Percentiles rank a stretch among this genome's conserved stretches.
phyloP scores from a whole-genome alignment of 305 asterid species.

The Rubia occidens region DNA sequence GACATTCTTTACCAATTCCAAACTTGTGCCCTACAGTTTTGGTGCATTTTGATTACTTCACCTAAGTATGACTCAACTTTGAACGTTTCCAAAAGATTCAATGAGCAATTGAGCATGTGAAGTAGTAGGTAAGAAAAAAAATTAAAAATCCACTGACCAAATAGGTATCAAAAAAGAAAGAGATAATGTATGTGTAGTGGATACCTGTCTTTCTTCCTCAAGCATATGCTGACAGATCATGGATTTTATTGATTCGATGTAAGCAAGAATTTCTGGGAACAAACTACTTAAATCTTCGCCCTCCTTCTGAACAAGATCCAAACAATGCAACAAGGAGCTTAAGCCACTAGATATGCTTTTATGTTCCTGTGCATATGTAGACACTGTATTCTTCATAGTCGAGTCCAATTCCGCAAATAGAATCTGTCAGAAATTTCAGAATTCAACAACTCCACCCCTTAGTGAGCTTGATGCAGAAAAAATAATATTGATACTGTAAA shows the following conservation, averaged over 20 bases:
- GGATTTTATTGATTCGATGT: constrained; percentile 45
- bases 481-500: background rate
- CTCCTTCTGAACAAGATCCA: constrained; percentile 46
- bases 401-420: constrained; percentile 71
- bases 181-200: constrained; percentile 12
- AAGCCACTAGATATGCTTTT: constrained; percentile 47
- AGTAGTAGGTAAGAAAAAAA: background rate
- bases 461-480: background rate
- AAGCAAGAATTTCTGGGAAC: constrained; percentile 54
- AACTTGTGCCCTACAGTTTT: background rate
- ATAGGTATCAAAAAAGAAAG: background rate
- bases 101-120: background rate
- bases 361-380: constrained; percentile 62
- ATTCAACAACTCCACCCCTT: background rate
- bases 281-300: constrained; percentile 33
- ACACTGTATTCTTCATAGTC: constrained; percentile 56
- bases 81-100: background rate
- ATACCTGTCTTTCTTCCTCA: constrained; percentile 88
- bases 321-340: constrained; percentile 35
- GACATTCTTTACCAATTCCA: background rate
- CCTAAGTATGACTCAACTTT: background rate
- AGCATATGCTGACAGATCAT: constrained; percentile 70
- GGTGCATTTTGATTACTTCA: background rate
- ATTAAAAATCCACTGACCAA: background rate
- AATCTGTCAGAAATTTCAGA: constrained; percentile 46